Conservation (phyloP, 2,329 filamentous ascomycete genomes). For the Claviceps arundinis region DNA sequence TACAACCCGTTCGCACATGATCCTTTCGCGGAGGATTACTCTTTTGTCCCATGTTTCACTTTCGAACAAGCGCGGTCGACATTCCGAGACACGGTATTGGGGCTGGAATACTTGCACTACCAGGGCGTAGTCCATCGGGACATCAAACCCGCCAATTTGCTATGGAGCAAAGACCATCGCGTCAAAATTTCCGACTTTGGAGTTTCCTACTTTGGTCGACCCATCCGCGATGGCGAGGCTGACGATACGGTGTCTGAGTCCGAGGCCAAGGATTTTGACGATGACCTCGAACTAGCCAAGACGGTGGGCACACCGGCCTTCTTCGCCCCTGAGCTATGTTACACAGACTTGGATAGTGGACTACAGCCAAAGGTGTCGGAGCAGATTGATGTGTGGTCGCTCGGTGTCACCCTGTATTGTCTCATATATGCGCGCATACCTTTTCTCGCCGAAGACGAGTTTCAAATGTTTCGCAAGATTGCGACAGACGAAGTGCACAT, state of each 20-base stretch:
- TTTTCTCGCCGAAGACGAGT: constrained; percentile 84
- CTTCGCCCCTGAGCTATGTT: constrained; percentile 92
- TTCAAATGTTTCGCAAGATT: constrained; percentile 81
- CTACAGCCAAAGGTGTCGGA: constrained; percentile 71
- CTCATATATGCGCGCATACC: constrained; percentile 89
- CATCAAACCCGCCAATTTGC: constrained; percentile 79
- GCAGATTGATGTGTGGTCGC: constrained; percentile 93
- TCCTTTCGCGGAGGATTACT: constrained; percentile 71
- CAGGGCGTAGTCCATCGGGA: constrained; percentile 75
- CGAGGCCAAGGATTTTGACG: constrained; percentile 76
- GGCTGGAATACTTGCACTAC: constrained; percentile 85
- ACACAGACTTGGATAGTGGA: constrained; percentile 59
- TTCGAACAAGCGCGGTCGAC: constrained; percentile 68
- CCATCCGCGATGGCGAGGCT: constrained; percentile 68
- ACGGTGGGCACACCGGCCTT: constrained; percentile 96
- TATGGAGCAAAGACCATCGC: constrained; percentile 71
- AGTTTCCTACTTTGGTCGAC: constrained; percentile 89
- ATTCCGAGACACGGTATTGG: constrained; percentile 86
- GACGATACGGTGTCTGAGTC: constrained; percentile 64
- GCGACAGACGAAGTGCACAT: constrained; percentile 89
- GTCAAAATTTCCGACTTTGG: constrained; percentile 99
- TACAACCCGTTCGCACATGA: constrained; percentile 45
- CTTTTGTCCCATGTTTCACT: constrained; percentile 87
- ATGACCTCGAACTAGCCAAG: constrained; percentile 92
- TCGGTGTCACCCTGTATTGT: constrained; percentile 92